Conservation (phyloP, 108 stramenopile species). For the Fistulifera pelliculosa region DNA sequence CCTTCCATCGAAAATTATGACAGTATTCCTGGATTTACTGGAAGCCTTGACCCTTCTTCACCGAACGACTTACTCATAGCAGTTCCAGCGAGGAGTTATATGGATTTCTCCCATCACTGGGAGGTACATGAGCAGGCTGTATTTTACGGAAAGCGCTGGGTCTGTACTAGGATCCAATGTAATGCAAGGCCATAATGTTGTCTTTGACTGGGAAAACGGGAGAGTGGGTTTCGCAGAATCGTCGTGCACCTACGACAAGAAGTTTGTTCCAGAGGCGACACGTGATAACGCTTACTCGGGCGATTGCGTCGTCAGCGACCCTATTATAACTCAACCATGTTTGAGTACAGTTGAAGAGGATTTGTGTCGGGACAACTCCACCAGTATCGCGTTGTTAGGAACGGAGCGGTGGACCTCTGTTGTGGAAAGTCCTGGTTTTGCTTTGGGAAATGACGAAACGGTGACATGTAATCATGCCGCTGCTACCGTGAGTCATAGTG, state of each 20-base stretch:
- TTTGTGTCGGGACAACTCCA: conserved; percentile 11
- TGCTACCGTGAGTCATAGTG: conserved; percentile 10
- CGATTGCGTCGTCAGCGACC: conserved; percentile 11
- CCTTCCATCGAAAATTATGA: conserved; percentile 17
- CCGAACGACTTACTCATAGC: conserved; percentile 64
- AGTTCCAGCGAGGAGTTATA: conserved; percentile 70
- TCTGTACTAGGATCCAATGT: conserved; percentile 92
- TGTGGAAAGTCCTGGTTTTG: conserved; percentile 36
- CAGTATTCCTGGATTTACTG: conserved; percentile 54
- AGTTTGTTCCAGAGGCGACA: conserved; percentile 6
- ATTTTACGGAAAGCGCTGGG: conserved; percentile 57
- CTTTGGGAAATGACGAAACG: conserved; percentile 14
- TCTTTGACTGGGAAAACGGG: conserved; percentile 87
- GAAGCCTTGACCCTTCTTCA: conserved; percentile 44
- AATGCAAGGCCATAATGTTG: conserved; percentile 91
- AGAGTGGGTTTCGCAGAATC: conserved; percentile 90
- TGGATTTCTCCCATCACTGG: conserved; percentile 58
- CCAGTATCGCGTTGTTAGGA: conserved; percentile 45
- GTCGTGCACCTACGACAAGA: conserved; percentile 55
- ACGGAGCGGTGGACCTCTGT: conserved; percentile 55
- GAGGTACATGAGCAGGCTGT: conserved; percentile 41
- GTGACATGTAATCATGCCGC: conserved; percentile 35
- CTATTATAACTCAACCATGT: conserved; percentile 3
- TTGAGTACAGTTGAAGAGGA: conserved; percentile 9
- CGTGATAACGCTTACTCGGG: conserved; percentile 6